Conservation (phyloP, 2,329 filamentous ascomycete genomes). For the Fusarium chlamydosporum region DNA sequence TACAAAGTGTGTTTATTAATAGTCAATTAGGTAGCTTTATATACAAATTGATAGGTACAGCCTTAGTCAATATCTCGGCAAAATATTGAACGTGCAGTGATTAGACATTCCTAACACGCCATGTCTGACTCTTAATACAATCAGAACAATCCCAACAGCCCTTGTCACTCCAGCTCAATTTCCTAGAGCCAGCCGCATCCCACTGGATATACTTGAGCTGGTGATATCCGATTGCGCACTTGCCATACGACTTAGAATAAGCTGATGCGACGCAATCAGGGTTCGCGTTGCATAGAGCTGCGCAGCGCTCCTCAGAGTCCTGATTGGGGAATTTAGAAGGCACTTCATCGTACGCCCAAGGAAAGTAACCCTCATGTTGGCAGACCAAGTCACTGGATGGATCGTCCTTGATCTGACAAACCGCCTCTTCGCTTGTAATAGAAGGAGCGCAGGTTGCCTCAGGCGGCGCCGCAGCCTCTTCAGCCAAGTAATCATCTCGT, state of each 20-base stretch:
- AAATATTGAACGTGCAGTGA: too few species aligned
- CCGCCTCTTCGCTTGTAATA: background rate
- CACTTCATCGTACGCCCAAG: background rate
- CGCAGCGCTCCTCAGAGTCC: slow-evolving; percentile 13
- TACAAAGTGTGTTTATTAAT: too few species aligned
- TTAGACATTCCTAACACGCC: background rate
- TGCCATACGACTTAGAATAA: background rate
- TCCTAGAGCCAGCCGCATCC: background rate
- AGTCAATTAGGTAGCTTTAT: too few species aligned
- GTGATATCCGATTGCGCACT: background rate
- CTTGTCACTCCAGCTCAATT: slow-evolving; percentile 26
- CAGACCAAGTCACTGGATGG: background rate
- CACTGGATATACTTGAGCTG: slow-evolving; percentile 1
- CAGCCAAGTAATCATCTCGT: slow-evolving; percentile 2
- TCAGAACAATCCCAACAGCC: slow-evolving; percentile 25
- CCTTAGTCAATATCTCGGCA: too few species aligned
- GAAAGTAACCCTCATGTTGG: slow-evolving; percentile 14
- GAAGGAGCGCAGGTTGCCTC: slow-evolving; percentile 2
- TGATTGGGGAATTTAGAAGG: slow-evolving; percentile 17
- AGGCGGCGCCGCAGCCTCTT: background rate
- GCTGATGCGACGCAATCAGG: slow-evolving; percentile 8
- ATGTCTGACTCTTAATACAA: slow-evolving; percentile 17
- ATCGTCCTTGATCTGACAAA: slow-evolving; percentile 5
- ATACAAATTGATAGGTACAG: too few species aligned
- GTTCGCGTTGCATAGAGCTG: slow-evolving; percentile 19